These are phyloP conservation scores for Pleurozium schreberi DNA, from an alignment of 225 moss, liverwort and hornwort genomes.

Conservation along the genomic window DNA sequence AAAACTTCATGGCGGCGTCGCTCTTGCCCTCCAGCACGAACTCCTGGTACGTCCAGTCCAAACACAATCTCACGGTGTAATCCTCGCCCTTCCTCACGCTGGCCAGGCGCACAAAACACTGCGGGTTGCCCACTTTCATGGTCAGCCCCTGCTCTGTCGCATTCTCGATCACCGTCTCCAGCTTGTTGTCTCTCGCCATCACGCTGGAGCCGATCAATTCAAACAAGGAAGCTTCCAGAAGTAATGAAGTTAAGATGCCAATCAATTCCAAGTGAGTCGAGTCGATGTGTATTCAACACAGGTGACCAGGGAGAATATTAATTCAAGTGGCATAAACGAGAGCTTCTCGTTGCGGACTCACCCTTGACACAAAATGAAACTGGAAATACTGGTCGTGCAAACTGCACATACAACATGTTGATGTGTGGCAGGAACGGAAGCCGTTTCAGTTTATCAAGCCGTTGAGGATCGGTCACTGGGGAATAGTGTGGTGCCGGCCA, in stretches of 20 bases:
- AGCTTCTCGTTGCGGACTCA: background rate
- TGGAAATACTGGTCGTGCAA: background rate
- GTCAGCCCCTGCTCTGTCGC: background rate
- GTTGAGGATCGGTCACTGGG: background rate
- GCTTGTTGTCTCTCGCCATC: background rate
- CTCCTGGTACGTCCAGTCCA: conserved; percentile 14
- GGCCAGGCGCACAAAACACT: background rate
- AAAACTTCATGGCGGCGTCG: background rate
- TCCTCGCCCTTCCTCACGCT: background rate
- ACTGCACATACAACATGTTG: background rate
- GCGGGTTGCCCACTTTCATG: conserved; percentile 8
- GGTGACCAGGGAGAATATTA: too few species aligned
- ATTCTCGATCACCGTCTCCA: conserved; percentile 2
- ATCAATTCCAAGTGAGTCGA: background rate
- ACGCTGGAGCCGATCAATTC: background rate
- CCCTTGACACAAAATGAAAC: background rate
- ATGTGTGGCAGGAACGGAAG: background rate
- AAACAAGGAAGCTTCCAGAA: background rate
- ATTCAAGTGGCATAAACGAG: background rate
- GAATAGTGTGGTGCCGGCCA: background rate
- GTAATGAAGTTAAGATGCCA: background rate
- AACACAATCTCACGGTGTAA: background rate
- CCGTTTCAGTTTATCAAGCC: background rate
- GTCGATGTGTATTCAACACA: background rate
- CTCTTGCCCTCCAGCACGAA: background rate